Conservation (phyloP, 2,329 filamentous ascomycete genomes). For the Aspergillus quadrilineatus region DNA sequence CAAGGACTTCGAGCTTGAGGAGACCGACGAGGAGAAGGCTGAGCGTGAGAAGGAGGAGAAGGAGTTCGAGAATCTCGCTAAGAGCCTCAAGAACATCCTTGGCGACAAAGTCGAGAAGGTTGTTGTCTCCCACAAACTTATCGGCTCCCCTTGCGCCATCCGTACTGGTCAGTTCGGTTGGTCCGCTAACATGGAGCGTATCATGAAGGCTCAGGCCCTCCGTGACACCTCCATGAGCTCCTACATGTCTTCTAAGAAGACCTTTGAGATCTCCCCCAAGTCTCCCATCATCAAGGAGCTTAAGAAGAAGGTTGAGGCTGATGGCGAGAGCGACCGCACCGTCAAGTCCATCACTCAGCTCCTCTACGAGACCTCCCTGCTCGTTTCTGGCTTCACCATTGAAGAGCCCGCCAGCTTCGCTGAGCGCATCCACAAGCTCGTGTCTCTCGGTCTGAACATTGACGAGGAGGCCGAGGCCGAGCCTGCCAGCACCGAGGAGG, state of each 20-base stretch:
- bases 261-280: conserved; percentile 99
- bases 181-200: conserved; percentile 99
- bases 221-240: conserved; percentile 99
- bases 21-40: conserved; percentile 99
- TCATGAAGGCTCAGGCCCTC: conserved; percentile 99
- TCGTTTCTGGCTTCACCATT: conserved; percentile 99
- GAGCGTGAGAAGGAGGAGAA: conserved; percentile 95
- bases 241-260: conserved; percentile 99
- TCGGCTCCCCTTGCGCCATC: conserved; percentile 93
- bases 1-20: conserved; percentile 99
- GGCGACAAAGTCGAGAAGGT: conserved; percentile 99
- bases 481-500: conserved; percentile 54
- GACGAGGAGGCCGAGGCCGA: conserved; percentile 84
- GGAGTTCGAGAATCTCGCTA: conserved; percentile 91
- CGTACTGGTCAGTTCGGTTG: conserved; percentile 99
- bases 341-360: conserved; percentile 99
- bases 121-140: conserved; percentile 96
- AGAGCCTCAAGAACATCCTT: conserved; percentile 98
- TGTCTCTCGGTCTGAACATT: conserved; percentile 95
- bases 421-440: conserved; percentile 99
- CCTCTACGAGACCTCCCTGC: conserved; percentile 96
- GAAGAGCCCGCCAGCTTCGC: conserved; percentile 97
- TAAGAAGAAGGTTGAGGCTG: conserved; percentile 97
- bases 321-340: conserved; percentile 97
- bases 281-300: conserved; percentile 97